phyloP scores from a whole-genome alignment of 2,329 filamentous ascomycete species.

The Lecanoromycetidae sp. region DNA sequence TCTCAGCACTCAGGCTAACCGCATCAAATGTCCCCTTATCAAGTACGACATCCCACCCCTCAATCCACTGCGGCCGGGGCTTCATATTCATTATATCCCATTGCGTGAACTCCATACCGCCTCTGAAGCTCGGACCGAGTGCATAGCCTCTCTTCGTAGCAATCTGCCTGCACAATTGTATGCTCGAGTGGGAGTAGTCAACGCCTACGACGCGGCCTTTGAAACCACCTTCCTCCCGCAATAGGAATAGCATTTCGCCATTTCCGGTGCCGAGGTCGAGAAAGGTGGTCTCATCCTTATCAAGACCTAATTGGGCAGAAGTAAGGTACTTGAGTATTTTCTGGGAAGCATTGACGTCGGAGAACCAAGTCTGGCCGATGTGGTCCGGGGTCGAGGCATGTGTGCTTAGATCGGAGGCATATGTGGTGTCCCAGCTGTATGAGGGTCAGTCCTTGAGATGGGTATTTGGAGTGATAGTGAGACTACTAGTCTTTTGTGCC shows the following conservation, averaged over 20 bases:
- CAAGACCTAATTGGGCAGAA: constrained; percentile 29
- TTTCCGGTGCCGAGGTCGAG: constrained; percentile 92
- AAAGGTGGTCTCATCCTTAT: constrained; percentile 40
- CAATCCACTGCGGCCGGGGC: constrained; percentile 26
- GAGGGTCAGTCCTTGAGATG: constrained; percentile 1
- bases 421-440: constrained; percentile 48
- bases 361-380: constrained; percentile 91
- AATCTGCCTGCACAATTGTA: constrained; percentile 61
- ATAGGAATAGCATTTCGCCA: constrained; percentile 75
- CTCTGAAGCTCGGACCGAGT: neutral
- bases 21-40: constrained; percentile 99
- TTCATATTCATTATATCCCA: constrained; percentile 52
- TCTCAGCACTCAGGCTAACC: constrained; percentile 59
- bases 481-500: constrained; percentile 85
- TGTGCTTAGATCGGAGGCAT: constrained; percentile 59
- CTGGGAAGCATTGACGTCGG: constrained; percentile 75
- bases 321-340: constrained; percentile 62
- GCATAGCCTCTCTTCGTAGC: constrained; percentile 26
- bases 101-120: constrained; percentile 38
- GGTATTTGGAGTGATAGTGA: neutral
- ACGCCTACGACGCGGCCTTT: constrained; percentile 64
- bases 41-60: constrained; percentile 71
- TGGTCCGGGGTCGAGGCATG: constrained; percentile 60
- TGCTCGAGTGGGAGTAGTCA: constrained; percentile 69
- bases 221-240: constrained; percentile 56